Conservation (phyloP, 2,329 filamentous ascomycete genomes). For the Epichloe coenophiala region DNA sequence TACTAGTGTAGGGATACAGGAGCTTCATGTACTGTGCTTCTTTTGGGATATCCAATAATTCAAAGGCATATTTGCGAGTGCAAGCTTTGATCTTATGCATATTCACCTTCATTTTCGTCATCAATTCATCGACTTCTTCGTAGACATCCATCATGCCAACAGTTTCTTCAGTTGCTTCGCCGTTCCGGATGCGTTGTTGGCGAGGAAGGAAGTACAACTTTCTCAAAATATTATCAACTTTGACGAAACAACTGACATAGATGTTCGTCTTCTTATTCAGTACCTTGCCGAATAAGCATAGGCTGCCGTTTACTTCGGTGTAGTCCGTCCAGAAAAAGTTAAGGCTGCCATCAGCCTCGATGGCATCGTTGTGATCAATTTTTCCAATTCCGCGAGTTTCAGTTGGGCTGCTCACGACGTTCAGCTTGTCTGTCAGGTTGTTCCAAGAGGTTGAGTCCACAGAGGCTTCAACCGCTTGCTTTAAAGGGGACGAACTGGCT, state of each 20-base stretch:
- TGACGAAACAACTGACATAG: constrained; percentile 88
- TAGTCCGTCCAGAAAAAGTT: constrained; percentile 98
- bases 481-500: constrained; percentile 61
- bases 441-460: constrained; percentile 84
- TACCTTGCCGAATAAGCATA: constrained; percentile 94
- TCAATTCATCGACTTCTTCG: constrained; percentile 72
- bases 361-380: constrained; percentile 66
- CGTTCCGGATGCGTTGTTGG: constrained; percentile 40
- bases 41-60: constrained; percentile 72
- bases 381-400: constrained; percentile 61
- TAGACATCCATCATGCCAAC: constrained; percentile 85
- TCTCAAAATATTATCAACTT: constrained; percentile 84
- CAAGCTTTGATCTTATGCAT: constrained; percentile 92
- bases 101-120: constrained; percentile 73
- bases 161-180: constrained; percentile 59
- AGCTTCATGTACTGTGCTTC: constrained; percentile 88
- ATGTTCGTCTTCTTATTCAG: constrained; percentile 69
- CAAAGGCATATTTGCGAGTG: constrained; percentile 88
- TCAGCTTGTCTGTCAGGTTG: constrained; percentile 70
- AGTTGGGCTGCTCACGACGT: constrained; percentile 64
- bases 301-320: constrained; percentile 75
- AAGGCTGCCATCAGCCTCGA: constrained; percentile 86
- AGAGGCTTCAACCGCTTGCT: constrained; percentile 34
- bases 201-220: constrained; percentile 91
- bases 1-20: constrained; percentile 84